Base-by-base conservation (phyloP, 2,329 filamentous ascomycete species). In the Epichloe sylvatica region DNA sequence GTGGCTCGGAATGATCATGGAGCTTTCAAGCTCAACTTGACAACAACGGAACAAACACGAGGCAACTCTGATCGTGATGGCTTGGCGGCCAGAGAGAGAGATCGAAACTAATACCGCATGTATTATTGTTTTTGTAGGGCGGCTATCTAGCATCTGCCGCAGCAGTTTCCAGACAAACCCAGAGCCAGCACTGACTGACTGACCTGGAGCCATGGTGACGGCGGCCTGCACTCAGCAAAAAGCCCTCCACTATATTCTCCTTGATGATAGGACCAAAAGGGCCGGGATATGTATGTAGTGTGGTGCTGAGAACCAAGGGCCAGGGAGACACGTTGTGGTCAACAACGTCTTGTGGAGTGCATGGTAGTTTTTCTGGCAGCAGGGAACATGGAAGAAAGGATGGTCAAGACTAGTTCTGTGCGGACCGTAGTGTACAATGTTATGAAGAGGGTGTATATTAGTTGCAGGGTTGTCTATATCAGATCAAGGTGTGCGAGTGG, bases 381-480 rank as follows among this genome's bases (percentile, higher is more conserved):
- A 50, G 51, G 51, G 48, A 33, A 46, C 48, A 47, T 47, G 47
- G 50, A 23, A 49, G 17, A 46, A 46, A 41, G 41, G 50, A 37
- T 35, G 19, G 38, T 36, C 25, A 49, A 40, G 43, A 51, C 54
- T 48, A 49, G 41, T 49, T 51, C 55, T 49, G 51, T 52, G 4
- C 4, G 21, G 4, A 23, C 21, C 21, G 4, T 23, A 50, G 30
- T 53, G 56, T 55, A 51, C 56, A 54, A 56, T 53, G 38, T 21
- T 25, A 40, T 41, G 41, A 39, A 25, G 36, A 34, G 51, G 57
- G 55, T 59, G 60, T 52, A 51, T 60, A 58, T 61, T 54, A 59
- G 53, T 56, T 55, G 54, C 58, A 58, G 55, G 61, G 60, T 59
- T 50, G 54, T 54, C 53, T 59, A 61, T 63, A 62, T 54, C 53